These are phyloP conservation scores for Aspergillus uvarum DNA, from an alignment of 2,329 filamentous ascomycete species.

Conservation along the genomic window DNA sequence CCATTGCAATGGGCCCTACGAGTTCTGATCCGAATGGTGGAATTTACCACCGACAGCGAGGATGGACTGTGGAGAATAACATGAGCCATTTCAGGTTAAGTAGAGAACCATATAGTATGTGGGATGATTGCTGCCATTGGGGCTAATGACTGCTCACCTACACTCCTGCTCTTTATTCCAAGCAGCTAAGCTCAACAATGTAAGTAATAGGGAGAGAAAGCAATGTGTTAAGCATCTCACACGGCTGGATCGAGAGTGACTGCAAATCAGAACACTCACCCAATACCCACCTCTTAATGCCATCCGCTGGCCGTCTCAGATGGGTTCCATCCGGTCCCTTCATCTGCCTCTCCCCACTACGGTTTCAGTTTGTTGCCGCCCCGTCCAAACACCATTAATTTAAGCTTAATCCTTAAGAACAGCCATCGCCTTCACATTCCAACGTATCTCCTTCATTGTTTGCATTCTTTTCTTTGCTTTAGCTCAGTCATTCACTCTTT, in stretches of 20 bases:
- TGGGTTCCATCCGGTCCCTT: background rate
- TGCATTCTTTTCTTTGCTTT: background rate
- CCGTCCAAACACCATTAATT: background rate
- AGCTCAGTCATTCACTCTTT: background rate
- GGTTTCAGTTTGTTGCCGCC: background rate
- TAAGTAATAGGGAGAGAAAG: too few species aligned
- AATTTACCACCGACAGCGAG: background rate
- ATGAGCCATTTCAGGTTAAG: too few species aligned
- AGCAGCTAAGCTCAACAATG: too few species aligned
- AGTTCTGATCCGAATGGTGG: background rate
- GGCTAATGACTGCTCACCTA: too few species aligned
- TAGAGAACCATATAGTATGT: too few species aligned
- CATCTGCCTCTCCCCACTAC: background rate
- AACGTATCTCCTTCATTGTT: background rate
- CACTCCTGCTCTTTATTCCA: too few species aligned
- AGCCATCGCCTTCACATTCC: background rate
- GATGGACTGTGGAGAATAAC: too few species aligned
- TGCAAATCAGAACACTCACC: background rate
- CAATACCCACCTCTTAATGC: background rate
- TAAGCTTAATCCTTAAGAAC: conserved; percentile 5
- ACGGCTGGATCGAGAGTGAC: background rate
- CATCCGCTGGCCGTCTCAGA: background rate
- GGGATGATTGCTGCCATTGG: too few species aligned
- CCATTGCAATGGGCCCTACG: background rate
- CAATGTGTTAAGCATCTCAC: too few species aligned